These are phyloP conservation scores for Didymellaceae sp. DNA, from an alignment of 2,329 filamentous ascomycete species.

Conservation along the genomic window DNA sequence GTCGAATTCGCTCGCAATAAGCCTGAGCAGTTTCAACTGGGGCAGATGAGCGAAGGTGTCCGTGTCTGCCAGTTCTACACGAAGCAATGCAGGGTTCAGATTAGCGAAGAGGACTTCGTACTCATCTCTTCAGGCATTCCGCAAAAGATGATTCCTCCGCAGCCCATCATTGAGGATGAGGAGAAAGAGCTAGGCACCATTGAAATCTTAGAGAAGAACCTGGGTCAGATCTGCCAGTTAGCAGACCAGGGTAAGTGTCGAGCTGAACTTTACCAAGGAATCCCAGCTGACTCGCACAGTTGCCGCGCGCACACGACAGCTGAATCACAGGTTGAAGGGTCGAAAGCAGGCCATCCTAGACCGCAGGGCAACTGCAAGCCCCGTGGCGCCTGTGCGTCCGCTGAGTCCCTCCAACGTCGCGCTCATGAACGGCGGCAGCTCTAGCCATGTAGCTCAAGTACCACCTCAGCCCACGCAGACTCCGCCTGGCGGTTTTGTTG, in stretches of 20 bases:
- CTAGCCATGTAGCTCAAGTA: constrained; percentile 22
- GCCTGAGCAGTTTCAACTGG: constrained; percentile 77
- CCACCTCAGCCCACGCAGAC: constrained; percentile 27
- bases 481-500: constrained; percentile 63
- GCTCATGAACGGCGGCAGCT: constrained; percentile 49
- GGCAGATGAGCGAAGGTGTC: constrained; percentile 70
- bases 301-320: constrained; percentile 73
- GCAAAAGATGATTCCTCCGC: constrained; percentile 79
- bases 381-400: constrained; percentile 42
- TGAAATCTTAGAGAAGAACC: constrained; percentile 80
- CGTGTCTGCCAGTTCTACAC: constrained; percentile 82
- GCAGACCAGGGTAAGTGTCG: constrained; percentile 71
- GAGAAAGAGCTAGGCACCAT: constrained; percentile 82
- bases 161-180: constrained; percentile 85
- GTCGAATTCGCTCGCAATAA: constrained; percentile 83
- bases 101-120: constrained; percentile 86
- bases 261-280: background rate
- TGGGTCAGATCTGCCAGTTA: constrained; percentile 77
- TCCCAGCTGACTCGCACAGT: constrained; percentile 50
- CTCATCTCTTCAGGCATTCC: constrained; percentile 83
- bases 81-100: constrained; percentile 82
- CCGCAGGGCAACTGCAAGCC: constrained; percentile 62
- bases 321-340: constrained; percentile 80
- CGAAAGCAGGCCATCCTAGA: constrained; percentile 75
- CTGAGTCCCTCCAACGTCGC: constrained; percentile 52